phyloP scores from a whole-genome alignment of 2,329 filamentous ascomycete species.

The Magnaporthales sp. region DNA sequence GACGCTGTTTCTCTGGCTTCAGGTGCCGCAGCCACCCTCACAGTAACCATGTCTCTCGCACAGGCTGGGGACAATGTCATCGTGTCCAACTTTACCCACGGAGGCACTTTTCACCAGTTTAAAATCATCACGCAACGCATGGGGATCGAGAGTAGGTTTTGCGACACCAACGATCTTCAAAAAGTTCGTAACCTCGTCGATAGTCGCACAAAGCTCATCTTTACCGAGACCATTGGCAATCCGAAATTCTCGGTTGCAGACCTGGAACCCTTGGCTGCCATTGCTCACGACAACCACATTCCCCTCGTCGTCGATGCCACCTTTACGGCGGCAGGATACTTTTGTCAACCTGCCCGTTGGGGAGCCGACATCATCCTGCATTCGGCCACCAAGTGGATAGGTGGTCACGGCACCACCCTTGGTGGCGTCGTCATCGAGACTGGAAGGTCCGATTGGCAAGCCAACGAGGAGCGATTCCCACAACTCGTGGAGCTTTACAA shows the following conservation, averaged over 20 bases:
- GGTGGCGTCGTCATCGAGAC: slow-evolving; percentile 56
- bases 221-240: slow-evolving; percentile 59
- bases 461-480: slow-evolving; percentile 55
- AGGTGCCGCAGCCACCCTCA: not conserved
- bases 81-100: slow-evolving; percentile 2
- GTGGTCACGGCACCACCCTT: slow-evolving; percentile 46
- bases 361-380: slow-evolving; percentile 60
- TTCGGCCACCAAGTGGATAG: slow-evolving; percentile 48
- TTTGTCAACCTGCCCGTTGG: slow-evolving; percentile 52
- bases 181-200: slow-evolving; percentile 50
- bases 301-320: slow-evolving; percentile 52
- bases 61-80: not conserved
- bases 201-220: slow-evolving; percentile 59
- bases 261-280: slow-evolving; percentile 52
- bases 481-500: slow-evolving; percentile 64
- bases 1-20: not conserved
- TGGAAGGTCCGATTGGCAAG: slow-evolving; percentile 59
- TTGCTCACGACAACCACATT: slow-evolving; percentile 51
- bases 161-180: slow-evolving; percentile 25
- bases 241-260: slow-evolving; percentile 61
- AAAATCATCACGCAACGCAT: slow-evolving; percentile 1
- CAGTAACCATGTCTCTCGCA: not conserved
- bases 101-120: slow-evolving; percentile 35
- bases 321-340: slow-evolving; percentile 54
- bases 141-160: slow-evolving; percentile 13